Evolutionary conservation across 257 asterid genomes (phyloP), one percentile per base, ranked within the genome.

Genomic region (Solanum pennellii): DNA sequence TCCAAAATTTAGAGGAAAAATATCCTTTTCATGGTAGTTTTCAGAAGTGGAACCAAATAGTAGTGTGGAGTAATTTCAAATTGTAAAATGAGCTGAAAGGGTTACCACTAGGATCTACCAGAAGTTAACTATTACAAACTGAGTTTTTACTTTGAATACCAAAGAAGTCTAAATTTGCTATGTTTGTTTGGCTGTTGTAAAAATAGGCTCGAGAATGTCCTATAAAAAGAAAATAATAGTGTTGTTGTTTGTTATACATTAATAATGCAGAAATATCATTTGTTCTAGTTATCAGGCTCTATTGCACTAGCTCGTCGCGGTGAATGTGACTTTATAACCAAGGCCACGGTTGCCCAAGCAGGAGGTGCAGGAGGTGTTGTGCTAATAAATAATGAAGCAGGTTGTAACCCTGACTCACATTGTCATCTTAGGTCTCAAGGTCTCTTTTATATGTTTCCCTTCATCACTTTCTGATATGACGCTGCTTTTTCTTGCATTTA

Each of bases 321-420:
- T 89, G 99, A 93, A 79, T 97, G 99, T 87, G 93, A 89, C 87
- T 97, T 97, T 91, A 88, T 93, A 35, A 89, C 90, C 66, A 97
- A 97, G 93, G 99, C 99, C 88, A 84, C 87, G 87, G 87, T 93
- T 69, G 99, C 98, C 65, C 97, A 96, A 93, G 95, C 91, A 83
- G 94, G 93, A 87, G 99, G 97, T 74, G 98, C 99, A 86, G 89
- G 92, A 20, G 99, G 93, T 86, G 86, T 97, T 88, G 89, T 96
- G 90, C 91, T 97, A 91, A 92, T 97, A 88, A 97, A 96, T 87
- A 91, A 91, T 41, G 95, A 92, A 33, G 98, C 93, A 94, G 99
- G 99, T 97, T 84, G 68, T 87, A 52, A 83, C 89, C 87, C 85
- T 86, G 86, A 71, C 85, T 80, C 86, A 68, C 89, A 83, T 91